Conservation (phyloP, 306 rosid species). For the Hylodesmum podocarpum region DNA sequence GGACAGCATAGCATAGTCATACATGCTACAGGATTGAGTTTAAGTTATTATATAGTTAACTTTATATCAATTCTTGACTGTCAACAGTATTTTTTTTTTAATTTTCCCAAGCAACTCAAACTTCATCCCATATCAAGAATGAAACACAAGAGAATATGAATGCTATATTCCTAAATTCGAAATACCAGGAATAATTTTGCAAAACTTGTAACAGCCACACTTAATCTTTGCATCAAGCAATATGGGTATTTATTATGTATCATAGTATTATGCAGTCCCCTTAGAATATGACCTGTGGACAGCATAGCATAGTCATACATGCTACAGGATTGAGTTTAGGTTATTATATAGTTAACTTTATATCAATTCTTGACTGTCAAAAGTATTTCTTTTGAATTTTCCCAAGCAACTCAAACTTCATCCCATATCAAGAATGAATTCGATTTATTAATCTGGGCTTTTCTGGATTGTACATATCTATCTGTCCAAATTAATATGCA, state of each 20-base stretch:
- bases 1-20: neutral
- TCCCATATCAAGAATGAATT: neutral
- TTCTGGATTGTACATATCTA: neutral
- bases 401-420: neutral
- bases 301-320: neutral
- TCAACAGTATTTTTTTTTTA: neutral
- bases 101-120: neutral
- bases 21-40: neutral
- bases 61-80: neutral
- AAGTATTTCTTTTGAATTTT: neutral
- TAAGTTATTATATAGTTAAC: neutral
- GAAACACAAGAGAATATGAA: no score
- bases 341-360: neutral
- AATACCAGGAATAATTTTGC: neutral
- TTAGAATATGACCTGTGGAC: neutral
- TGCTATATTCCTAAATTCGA: neutral
- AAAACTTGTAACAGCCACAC: neutral
- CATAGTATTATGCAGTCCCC: neutral
- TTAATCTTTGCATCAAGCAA: slow-evolving; percentile 1
- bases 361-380: neutral
- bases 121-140: neutral
- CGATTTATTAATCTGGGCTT: neutral
- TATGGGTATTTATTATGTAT: neutral
- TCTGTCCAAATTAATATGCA: slow-evolving; percentile 4
- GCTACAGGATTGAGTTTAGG: neutral